Evolutionary conservation across 2,329 filamentous ascomycete genomes (phyloP), one percentile per base, ranked within the genome.

Genomic region (Alternaria gaisen): DNA sequence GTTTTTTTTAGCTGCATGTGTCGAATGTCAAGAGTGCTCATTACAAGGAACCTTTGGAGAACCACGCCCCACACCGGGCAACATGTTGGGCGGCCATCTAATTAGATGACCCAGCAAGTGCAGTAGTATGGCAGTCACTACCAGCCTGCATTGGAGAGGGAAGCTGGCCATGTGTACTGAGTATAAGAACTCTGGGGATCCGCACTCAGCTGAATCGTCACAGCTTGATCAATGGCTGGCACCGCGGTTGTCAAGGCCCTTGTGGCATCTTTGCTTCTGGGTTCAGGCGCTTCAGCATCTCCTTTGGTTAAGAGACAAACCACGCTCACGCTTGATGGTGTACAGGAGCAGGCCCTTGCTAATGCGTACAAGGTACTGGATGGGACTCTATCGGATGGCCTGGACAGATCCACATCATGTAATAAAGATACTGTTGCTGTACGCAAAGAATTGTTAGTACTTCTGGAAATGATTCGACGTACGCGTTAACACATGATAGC

Each of bases 361-460:
- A 76, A 74, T 42, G 68, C 72, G 4, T 64, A 70, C 52, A 74
- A 69, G 48, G 68, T 74, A 26, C 66, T 76, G 16, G 68, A 73
- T 30, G 72, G 73, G 5, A 72, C 72, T 1, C 53, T 76, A 16
- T 61, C 64, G 6, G 71, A 76, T 66, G 73, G 72, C 2, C 34
- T 74, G 50, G 72, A 66, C 9, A 66, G 70, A 4, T 18, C 54
- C 3, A 51, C 70, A n/a, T 53, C 36, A 5, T 82, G 80, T 63
- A 81, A 71, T 24, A 68, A 80, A 43, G 61, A 76, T 16, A 83
- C 77, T 52, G 77, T 79, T 9, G 72, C 72, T 11, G 68, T 83
- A 3, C 74, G 83, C 26, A 77, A 77, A 61, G 82, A 84, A 74
- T 84, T 81, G 83, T 81, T 60, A 43, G 68, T 60, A 32, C 11